Conservation (phyloP, 768 basidiomycete species). For the Hypholoma fasciculare region DNA sequence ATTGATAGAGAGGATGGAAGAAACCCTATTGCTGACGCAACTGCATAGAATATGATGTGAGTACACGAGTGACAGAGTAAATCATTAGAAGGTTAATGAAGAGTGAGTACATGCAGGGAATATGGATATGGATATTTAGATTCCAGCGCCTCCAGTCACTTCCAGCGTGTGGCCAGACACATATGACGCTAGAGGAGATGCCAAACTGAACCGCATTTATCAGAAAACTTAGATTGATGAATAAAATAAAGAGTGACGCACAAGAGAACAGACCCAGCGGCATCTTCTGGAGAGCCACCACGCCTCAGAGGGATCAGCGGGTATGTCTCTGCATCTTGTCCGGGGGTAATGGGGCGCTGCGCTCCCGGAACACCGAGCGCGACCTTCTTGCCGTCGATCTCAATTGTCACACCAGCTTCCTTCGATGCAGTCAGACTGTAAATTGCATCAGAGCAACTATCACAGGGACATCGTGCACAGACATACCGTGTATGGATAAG, state of each 20-base stretch:
- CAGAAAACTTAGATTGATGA: background rate
- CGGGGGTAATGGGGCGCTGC: constrained; percentile 31
- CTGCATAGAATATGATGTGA: too few relatives aligned
- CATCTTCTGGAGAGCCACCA: constrained; percentile 73
- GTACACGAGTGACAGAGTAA: too few relatives aligned
- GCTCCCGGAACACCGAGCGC: constrained; percentile 76
- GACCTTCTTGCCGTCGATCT: constrained; percentile 83
- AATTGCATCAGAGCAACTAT: constrained; percentile 1
- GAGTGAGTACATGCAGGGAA: background rate
- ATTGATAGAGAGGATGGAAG: too few relatives aligned
- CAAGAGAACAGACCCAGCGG: constrained; percentile 76
- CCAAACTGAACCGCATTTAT: constrained; percentile 48
- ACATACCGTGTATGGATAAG: constrained; percentile 72
- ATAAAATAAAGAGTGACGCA: constrained; percentile 36
- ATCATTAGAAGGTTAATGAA: too few relatives aligned
- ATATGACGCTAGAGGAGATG: constrained; percentile 77
- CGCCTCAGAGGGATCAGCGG: constrained; percentile 63
- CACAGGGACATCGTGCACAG: background rate
- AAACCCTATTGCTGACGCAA: too few relatives aligned
- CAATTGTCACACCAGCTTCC: constrained; percentile 73
- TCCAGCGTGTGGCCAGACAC: constrained; percentile 84
- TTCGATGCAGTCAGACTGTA: constrained; percentile 74
- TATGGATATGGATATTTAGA: constrained; percentile 33
- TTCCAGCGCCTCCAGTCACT: constrained; percentile 80
- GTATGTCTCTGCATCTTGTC: constrained; percentile 33